phyloP scores from a whole-genome alignment of 805 yeast genomes.

The Torulaspora gathmanii region DNA sequence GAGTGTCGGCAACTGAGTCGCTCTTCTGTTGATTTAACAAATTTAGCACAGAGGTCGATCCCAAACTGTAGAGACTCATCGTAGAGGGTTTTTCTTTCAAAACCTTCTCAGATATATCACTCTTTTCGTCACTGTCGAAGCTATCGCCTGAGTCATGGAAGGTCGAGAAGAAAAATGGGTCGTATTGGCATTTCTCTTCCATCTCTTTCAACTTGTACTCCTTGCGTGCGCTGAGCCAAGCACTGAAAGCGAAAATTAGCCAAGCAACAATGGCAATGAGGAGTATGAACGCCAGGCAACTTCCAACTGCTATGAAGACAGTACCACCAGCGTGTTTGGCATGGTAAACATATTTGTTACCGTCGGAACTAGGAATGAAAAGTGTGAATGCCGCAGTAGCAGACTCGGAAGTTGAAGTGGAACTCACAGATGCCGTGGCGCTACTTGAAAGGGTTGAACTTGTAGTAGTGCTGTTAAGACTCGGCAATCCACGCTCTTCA shows the following conservation, averaged over 20 bases:
- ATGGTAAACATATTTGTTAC: constrained; percentile 54
- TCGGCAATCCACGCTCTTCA: constrained; percentile 3
- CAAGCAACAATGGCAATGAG: constrained; percentile 24
- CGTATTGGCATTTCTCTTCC: constrained; percentile 19
- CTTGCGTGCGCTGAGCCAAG: constrained; percentile 28
- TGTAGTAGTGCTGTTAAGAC: neutral
- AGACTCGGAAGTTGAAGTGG: constrained; percentile 10
- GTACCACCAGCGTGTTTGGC: constrained; percentile 58
- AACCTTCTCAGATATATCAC: constrained; percentile 26
- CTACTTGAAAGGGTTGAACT: neutral
- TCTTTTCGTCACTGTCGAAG: constrained; percentile 20
- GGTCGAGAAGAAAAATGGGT: constrained; percentile 17
- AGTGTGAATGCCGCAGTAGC: constrained; percentile 20
- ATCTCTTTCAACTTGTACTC: constrained; percentile 24
- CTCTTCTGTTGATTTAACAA: constrained; percentile 20
- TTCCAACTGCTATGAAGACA: constrained; percentile 73
- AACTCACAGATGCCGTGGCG: neutral
- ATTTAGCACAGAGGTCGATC: constrained; percentile 32
- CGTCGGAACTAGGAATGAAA: constrained; percentile 21
- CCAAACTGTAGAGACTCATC: constrained; percentile 31
- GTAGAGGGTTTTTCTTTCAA: constrained; percentile 22
- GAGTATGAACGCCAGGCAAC: constrained; percentile 53
- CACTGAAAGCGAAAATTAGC: constrained; percentile 22
- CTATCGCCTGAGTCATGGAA: constrained; percentile 20
- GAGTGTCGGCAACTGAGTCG: neutral